phyloP scores from a whole-genome alignment of 768 basidiomycete genomes.

The Sarcodon aspratus region DNA sequence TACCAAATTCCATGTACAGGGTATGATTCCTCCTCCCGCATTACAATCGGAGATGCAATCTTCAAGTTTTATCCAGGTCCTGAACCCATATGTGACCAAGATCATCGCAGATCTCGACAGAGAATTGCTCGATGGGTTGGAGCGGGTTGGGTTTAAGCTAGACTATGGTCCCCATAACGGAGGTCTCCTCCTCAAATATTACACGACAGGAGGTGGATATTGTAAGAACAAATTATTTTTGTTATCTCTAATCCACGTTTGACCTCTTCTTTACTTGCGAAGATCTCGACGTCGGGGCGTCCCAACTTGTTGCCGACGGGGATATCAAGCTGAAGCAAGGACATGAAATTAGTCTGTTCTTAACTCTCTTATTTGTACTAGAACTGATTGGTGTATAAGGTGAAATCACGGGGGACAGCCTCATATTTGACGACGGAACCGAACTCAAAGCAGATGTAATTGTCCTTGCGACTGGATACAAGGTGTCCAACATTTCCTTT shows the following conservation, averaged over 20 bases:
- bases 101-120: constrained; percentile 14
- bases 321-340: constrained; percentile 12
- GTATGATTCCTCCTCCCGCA: constrained; percentile 8
- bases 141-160: constrained; percentile 25
- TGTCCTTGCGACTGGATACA: constrained; percentile 17
- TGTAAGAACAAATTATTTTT: constrained; percentile 3
- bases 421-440: constrained; percentile 18
- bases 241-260: background rate
- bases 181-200: constrained; percentile 18
- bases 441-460: constrained; percentile 17
- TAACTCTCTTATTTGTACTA: too few species aligned
- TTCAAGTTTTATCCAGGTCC: too few species aligned
- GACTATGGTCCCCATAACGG: constrained; percentile 22
- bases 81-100: too few species aligned
- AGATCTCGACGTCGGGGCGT: constrained; percentile 13
- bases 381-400: too few species aligned
- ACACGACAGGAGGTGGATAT: constrained; percentile 21
- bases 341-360: constrained; percentile 2
- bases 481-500: background rate
- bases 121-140: constrained; percentile 22
- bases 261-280: background rate
- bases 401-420: constrained; percentile 7
- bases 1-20: constrained; percentile 14
- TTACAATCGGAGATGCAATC: constrained; percentile 9
- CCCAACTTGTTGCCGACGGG: constrained; percentile 10